These are phyloP conservation scores for Phytophthora nicotianae DNA, from an alignment of 352 stramenopile genomes.

Conservation along the genomic window DNA sequence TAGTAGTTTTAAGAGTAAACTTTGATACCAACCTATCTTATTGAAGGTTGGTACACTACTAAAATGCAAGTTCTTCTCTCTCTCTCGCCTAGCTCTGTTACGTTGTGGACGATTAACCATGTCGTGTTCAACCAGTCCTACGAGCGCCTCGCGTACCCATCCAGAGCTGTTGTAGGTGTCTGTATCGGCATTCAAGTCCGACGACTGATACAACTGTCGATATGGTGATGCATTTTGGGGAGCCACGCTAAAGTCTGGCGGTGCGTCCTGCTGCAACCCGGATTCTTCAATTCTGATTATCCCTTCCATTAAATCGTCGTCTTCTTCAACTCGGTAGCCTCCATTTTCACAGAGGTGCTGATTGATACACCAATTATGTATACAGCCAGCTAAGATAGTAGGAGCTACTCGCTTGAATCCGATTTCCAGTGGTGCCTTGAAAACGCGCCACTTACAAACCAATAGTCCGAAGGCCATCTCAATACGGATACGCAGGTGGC, in stretches of 20 bases:
- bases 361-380: background rate
- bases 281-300: background rate
- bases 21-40: too few species aligned
- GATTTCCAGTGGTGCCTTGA: background rate
- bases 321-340: background rate
- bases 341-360: background rate
- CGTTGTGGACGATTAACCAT: background rate
- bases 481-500: background rate
- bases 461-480: background rate
- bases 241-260: background rate
- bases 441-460: background rate
- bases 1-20: too few species aligned
- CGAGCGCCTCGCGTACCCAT: background rate
- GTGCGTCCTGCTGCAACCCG: background rate
- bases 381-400: background rate
- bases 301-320: background rate
- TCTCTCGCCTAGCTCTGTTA: background rate
- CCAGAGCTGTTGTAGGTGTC: background rate
- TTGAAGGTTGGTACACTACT: too few species aligned
- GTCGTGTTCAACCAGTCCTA: background rate
- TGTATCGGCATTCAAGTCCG: background rate
- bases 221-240: background rate
- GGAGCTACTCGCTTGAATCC: background rate
- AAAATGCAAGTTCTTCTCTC: too few species aligned
- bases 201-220: background rate